Evolutionary conservation across 148 eudicot species (phyloP).

Genomic region (Nepenthes mirabilis): DNA sequence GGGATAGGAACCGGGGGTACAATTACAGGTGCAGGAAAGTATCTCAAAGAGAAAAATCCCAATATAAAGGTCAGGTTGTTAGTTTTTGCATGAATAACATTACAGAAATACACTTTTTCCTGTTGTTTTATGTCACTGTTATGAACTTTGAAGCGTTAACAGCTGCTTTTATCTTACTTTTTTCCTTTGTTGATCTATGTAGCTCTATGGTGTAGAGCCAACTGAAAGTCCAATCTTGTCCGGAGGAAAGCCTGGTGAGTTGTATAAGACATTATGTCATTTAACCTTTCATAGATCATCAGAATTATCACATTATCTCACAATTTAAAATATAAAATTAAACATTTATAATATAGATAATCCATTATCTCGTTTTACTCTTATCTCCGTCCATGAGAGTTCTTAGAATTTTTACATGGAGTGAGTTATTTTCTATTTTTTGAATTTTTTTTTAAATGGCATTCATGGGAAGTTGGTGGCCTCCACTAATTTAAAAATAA

Average conservation of each 20-base stretch:
- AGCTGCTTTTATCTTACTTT: neutral
- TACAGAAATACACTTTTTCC: neutral
- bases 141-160: neutral
- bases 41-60: slow-evolving; percentile 67
- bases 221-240: slow-evolving; percentile 70
- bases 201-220: slow-evolving; percentile 81
- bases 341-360: too few relatives aligned
- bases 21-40: slow-evolving; percentile 64
- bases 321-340: too few relatives aligned
- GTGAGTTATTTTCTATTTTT: too few relatives aligned
- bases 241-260: slow-evolving; percentile 77
- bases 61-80: slow-evolving; percentile 45
- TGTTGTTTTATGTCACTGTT: neutral
- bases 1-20: slow-evolving; percentile 91
- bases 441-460: too few relatives aligned
- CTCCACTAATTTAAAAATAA: too few relatives aligned
- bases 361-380: too few relatives aligned
- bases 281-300: too few relatives aligned
- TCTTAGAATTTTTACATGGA: too few relatives aligned
- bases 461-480: too few relatives aligned
- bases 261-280: neutral
- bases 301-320: too few relatives aligned
- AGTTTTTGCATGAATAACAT: neutral
- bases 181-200: slow-evolving; percentile 5
- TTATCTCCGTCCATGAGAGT: too few relatives aligned